Conservation (phyloP, 2,329 filamentous ascomycete genomes). For the Stemphylium lycopersici region DNA sequence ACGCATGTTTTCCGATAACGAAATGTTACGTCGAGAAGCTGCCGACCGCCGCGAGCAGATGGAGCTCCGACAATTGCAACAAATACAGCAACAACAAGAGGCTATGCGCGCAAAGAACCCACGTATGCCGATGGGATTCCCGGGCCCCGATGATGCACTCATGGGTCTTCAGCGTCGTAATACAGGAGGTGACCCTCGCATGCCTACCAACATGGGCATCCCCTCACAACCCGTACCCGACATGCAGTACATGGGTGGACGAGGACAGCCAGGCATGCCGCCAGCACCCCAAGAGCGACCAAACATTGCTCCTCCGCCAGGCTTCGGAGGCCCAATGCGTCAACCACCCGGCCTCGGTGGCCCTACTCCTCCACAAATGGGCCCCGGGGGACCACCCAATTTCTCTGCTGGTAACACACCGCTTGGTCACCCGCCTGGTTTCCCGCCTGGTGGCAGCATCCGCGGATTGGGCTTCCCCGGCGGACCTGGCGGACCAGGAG, state of each 20-base stretch:
- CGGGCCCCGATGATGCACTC: conserved; percentile 41
- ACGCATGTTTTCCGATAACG: conserved; percentile 41
- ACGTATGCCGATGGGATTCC: conserved; percentile 42
- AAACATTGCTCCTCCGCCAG: conserved; percentile 46
- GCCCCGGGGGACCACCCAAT: conserved; percentile 38
- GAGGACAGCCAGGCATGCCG: conserved; percentile 45
- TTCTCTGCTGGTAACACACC: conserved; percentile 49
- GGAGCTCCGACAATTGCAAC: conserved; percentile 38
- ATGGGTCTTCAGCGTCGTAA: conserved; percentile 47
- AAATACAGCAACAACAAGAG: conserved; percentile 46
- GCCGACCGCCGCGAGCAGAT: conserved; percentile 38
- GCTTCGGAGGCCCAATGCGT: conserved; percentile 45
- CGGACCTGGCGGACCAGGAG: conserved; percentile 24
- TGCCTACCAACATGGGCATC: conserved; percentile 50
- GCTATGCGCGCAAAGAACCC: conserved; percentile 42
- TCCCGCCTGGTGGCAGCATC: conserved; percentile 39
- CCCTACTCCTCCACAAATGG: conserved; percentile 38
- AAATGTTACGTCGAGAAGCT: conserved; percentile 41
- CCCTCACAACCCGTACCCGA: conserved; percentile 48
- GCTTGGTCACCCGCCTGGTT: conserved; percentile 46
- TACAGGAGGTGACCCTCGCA: conserved; percentile 45
- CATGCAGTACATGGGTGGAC: conserved; percentile 42
- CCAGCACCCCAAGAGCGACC: conserved; percentile 45
- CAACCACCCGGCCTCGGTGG: conserved; percentile 46
- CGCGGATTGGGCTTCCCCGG: conserved; percentile 37